These are phyloP conservation scores for Phytophthora sojae DNA, from an alignment of 352 stramenopile species.

Conservation along the genomic window DNA sequence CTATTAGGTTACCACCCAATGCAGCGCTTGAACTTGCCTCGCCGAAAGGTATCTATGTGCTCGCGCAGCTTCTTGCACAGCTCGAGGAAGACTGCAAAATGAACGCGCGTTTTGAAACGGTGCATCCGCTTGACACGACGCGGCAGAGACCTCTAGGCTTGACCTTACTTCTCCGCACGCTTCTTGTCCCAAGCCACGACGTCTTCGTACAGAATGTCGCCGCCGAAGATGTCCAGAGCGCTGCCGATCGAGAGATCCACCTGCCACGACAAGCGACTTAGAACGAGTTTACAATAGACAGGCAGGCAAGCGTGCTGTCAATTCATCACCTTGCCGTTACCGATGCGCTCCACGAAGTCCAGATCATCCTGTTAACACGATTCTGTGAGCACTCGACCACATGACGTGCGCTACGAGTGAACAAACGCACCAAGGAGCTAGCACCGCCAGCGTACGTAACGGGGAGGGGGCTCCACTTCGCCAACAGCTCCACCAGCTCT, in stretches of 20 bases:
- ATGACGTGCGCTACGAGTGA: neutral
- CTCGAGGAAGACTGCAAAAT: neutral
- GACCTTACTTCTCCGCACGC: constrained; percentile 12
- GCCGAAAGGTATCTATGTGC: neutral
- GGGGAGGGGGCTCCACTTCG: constrained; percentile 92
- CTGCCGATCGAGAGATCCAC: constrained; percentile 99
- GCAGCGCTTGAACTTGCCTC: neutral
- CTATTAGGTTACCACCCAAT: neutral
- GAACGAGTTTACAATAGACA: too few relatives aligned
- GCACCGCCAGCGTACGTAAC: constrained; percentile 98
- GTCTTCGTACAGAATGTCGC: constrained; percentile 93
- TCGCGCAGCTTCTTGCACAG: neutral
- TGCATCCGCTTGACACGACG: neutral
- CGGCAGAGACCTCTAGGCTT: neutral
- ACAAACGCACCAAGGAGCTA: constrained; percentile 75
- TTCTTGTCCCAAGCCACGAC: constrained; percentile 93
- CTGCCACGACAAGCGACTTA: constrained; percentile 22
- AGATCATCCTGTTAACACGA: constrained; percentile 86
- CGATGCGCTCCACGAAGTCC: constrained; percentile 93
- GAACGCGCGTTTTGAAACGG: neutral
- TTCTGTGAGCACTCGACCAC: neutral
- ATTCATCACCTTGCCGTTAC: constrained; percentile 79
- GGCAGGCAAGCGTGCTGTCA: neutral
- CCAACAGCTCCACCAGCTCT: constrained; percentile 95
- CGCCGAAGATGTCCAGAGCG: constrained; percentile 97